Percentiles rank a stretch among this genome's conserved stretches.
These are phyloP conservation scores for Ocimum tenuiflorum DNA, from an alignment of 257 asterid species.

Conservation along the genomic window DNA sequence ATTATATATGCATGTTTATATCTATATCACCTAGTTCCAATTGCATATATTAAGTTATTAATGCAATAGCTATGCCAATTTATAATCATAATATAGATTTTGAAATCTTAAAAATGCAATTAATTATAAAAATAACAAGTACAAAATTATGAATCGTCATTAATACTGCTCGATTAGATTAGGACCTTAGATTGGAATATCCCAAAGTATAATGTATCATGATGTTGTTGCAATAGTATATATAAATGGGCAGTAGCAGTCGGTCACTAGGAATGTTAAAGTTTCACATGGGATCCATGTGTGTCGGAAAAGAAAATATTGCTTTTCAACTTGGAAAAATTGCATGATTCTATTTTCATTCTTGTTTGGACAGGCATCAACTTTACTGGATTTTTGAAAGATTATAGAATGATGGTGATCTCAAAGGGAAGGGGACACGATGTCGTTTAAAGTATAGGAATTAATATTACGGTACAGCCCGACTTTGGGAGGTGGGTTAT, in stretches of 20 bases:
- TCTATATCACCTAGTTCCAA: no score
- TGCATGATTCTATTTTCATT: not conserved
- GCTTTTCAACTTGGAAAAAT: constrained; percentile 11
- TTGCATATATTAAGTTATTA: no score
- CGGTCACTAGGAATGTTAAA: not conserved
- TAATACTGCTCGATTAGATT: not conserved
- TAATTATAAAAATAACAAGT: no score
- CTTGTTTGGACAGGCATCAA: constrained; percentile 22
- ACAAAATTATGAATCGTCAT: not conserved
- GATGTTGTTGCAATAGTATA: not conserved
- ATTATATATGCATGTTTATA: no score
- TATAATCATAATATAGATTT: no score
- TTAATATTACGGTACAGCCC: constrained; percentile 28
- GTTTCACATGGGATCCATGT: constrained; percentile 16
- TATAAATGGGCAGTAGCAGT: not conserved
- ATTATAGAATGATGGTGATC: constrained; percentile 40
- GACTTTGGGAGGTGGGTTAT: constrained; percentile 39
- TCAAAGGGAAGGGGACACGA: constrained; percentile 45
- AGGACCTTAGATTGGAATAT: not conserved
- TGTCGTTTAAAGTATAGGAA: constrained; percentile 45
- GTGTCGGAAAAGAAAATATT: constrained; percentile 20
- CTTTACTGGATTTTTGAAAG: constrained; percentile 13
- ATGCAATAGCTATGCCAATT: no score
- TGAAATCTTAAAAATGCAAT: no score
- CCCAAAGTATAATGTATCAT: not conserved